phyloP scores from a whole-genome alignment of 1,139 yeast species.

The Protomyces inouyei region DNA sequence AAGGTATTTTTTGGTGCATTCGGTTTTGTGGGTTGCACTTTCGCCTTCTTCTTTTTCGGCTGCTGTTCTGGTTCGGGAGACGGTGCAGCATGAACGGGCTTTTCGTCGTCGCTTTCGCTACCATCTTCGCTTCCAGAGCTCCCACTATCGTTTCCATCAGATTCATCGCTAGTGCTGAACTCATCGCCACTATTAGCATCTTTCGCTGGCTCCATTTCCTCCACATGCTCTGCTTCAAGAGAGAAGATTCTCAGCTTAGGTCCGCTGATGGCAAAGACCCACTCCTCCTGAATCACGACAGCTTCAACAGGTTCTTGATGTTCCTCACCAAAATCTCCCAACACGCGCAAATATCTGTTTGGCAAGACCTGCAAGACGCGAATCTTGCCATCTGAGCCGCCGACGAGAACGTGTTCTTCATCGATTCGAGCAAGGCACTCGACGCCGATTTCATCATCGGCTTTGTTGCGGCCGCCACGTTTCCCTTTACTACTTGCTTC shows the following conservation, averaged over 20 bases:
- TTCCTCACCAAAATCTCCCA: slow-evolving; percentile 11
- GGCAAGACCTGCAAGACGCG: slow-evolving; percentile 11
- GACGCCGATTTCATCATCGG: slow-evolving; percentile 21
- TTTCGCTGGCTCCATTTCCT: background rate
- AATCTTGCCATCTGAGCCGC: slow-evolving; percentile 21
- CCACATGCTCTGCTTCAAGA: background rate
- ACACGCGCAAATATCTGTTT: slow-evolving; percentile 2
- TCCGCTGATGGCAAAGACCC: slow-evolving; percentile 18
- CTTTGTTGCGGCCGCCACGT: slow-evolving; percentile 3
- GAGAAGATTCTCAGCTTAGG: slow-evolving; percentile 2
- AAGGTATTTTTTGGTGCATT: slow-evolving; percentile 7
- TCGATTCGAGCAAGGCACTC: slow-evolving; percentile 16
- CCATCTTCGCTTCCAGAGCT: background rate
- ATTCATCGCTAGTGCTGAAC: background rate
- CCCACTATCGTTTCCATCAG: background rate
- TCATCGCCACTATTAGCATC: background rate
- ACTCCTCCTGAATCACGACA: background rate
- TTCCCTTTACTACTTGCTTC: background rate
- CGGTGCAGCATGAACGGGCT: background rate
- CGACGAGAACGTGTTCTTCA: slow-evolving; percentile 7
- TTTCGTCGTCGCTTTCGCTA: background rate
- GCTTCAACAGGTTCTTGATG: slow-evolving; percentile 20
- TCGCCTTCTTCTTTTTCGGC: slow-evolving; percentile 3
- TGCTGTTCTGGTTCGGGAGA: background rate
- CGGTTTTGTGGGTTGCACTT: background rate